A percentile compares a stretch with the other conserved stretches of the same genome.
These are phyloP conservation scores for Beauveria sp. DNA, from an alignment of 2,329 filamentous ascomycete species.

Conservation along the genomic window DNA sequence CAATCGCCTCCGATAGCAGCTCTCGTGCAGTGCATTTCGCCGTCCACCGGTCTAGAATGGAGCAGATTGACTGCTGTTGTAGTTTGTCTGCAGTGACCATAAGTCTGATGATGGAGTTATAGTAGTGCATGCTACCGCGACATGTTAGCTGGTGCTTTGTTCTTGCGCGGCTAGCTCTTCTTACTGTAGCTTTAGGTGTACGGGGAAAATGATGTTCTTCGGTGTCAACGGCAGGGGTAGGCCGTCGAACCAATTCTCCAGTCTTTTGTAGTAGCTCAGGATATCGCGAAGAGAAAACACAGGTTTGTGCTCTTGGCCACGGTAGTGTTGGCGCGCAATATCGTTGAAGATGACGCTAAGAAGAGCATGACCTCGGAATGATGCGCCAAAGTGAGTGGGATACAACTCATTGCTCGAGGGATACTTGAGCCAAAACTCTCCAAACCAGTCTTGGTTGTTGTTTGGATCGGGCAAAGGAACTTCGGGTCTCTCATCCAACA, in stretches of 20 bases:
- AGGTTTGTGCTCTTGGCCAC: constrained; percentile 10
- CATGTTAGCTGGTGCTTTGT: background rate
- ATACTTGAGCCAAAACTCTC: constrained; percentile 30
- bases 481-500: constrained; percentile 22
- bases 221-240: constrained; percentile 14
- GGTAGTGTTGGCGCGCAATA: constrained; percentile 13
- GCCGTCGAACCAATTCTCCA: constrained; percentile 22
- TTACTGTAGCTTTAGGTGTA: background rate
- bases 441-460: constrained; percentile 22
- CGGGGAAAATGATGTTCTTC: background rate
- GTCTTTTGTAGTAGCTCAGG: constrained; percentile 2
- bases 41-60: background rate
- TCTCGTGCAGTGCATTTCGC: background rate
- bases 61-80: background rate
- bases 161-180: background rate
- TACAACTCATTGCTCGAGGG: constrained; percentile 18
- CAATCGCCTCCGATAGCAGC: background rate
- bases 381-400: constrained; percentile 19
- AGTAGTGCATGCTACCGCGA: background rate
- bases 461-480: constrained; percentile 23
- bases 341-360: constrained; percentile 29
- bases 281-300: constrained; percentile 18
- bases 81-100: background rate
- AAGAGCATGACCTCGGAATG: constrained; percentile 20
- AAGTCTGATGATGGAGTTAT: background rate